Conservation (phyloP, 306 rosid genomes). For the Acmispon strigosus region DNA sequence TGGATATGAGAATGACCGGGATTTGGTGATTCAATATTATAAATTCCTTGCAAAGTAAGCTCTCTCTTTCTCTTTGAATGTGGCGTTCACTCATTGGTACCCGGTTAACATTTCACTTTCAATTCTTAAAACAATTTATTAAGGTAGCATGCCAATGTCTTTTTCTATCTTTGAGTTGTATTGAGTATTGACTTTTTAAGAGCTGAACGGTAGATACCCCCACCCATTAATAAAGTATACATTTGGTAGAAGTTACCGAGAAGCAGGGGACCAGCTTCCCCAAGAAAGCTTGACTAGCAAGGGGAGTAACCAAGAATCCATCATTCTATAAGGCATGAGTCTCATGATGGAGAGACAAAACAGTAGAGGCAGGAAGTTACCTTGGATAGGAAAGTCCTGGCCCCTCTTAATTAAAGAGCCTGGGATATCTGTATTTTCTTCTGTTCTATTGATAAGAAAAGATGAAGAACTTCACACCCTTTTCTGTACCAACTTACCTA, state of each 20-base stretch:
- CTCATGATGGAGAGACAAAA: no score
- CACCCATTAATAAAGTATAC: no score
- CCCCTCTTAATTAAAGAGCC: no score
- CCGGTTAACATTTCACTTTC: background rate
- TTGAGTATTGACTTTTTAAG: slow-evolving; percentile 8
- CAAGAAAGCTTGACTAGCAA: no score
- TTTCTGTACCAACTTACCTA: background rate
- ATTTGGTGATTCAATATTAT: slow-evolving; percentile 63
- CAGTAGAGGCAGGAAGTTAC: no score
- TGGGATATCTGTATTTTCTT: background rate
- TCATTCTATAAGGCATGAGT: no score
- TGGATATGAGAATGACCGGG: slow-evolving; percentile 61
- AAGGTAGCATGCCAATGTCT: background rate
- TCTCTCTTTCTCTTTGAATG: background rate
- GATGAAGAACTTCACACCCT: background rate
- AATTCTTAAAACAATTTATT: background rate
- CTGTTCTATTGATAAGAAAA: background rate
- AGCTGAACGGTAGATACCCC: background rate
- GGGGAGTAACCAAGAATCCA: no score
- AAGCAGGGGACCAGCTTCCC: no score
- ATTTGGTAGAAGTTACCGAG: no score
- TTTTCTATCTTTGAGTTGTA: background rate
- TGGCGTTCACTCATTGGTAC: background rate
- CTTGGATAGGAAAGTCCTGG: no score
- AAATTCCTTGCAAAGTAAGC: slow-evolving; percentile 59